phyloP scores from a whole-genome alignment of 129 eudicot genomes.

The Artemisia tridentata region DNA sequence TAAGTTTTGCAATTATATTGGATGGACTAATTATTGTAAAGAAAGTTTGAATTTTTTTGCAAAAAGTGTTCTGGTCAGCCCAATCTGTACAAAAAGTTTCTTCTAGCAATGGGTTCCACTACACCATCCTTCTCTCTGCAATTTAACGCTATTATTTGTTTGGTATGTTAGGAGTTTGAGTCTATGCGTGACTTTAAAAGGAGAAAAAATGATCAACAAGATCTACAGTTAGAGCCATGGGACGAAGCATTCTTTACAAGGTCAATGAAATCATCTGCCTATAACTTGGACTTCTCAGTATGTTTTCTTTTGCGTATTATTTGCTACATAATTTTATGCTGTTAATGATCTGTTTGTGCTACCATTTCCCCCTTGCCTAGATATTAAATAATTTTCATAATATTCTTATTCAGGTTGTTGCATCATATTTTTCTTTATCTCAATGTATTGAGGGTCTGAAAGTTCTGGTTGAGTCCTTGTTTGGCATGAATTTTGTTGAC shows the following conservation, averaged over 20 bases:
- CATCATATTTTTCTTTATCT: slow-evolving; percentile 77
- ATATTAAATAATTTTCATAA: background rate
- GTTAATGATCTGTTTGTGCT: slow-evolving; percentile 14
- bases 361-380: background rate
- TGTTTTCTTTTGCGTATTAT: slow-evolving; percentile 22
- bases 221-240: slow-evolving; percentile 81
- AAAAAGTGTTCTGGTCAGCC: too few relatives aligned
- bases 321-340: background rate
- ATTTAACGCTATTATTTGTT: slow-evolving; percentile 11
- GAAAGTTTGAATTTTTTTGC: too few relatives aligned
- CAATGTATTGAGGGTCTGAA: slow-evolving; percentile 90
- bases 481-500: slow-evolving; percentile 57
- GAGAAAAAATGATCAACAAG: slow-evolving; percentile 41
- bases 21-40: too few relatives aligned
- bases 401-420: slow-evolving; percentile 48
- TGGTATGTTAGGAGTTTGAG: slow-evolving; percentile 60
- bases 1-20: too few relatives aligned
- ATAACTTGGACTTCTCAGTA: slow-evolving; percentile 64
- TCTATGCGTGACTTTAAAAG: slow-evolving; percentile 59
- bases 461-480: slow-evolving; percentile 70
- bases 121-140: slow-evolving; percentile 4
- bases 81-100: background rate
- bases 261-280: slow-evolving; percentile 72
- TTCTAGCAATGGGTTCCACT: background rate
- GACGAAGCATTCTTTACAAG: slow-evolving; percentile 78